phyloP scores from a whole-genome alignment of 768 basidiomycete species.

The Macrolepiota dolichaula region DNA sequence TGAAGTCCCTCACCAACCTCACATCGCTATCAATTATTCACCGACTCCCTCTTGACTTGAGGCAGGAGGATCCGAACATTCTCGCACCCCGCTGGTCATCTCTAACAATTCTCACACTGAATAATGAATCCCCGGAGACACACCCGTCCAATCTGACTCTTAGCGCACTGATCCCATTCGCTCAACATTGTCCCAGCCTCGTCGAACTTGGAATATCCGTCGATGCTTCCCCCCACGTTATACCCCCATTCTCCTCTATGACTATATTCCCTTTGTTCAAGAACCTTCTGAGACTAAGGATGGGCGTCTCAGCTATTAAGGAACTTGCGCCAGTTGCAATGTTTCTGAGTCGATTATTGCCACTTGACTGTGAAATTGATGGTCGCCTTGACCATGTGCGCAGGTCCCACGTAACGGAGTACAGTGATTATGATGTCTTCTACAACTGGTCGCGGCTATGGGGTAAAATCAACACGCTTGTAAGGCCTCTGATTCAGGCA shows the following conservation, averaged over 20 bases:
- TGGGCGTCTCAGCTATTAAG: slow-evolving; percentile 9
- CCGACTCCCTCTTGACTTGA: slow-evolving; percentile 27
- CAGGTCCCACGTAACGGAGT: neutral
- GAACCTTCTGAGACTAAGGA: slow-evolving; percentile 1
- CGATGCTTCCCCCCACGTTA: slow-evolving; percentile 18
- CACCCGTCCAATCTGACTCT: slow-evolving; percentile 24
- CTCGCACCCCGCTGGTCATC: slow-evolving; percentile 40
- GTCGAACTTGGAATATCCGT: slow-evolving; percentile 31
- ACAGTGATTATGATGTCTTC: neutral
- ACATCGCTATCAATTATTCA: slow-evolving; percentile 28
- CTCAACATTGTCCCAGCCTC: slow-evolving; percentile 28
- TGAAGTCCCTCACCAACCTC: slow-evolving; percentile 26
- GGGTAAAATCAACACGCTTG: neutral
- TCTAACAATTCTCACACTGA: slow-evolving; percentile 34
- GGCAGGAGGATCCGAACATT: slow-evolving; percentile 37
- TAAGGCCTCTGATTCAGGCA: neutral
- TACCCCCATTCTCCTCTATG: neutral
- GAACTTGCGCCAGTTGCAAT: neutral
- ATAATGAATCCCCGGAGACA: slow-evolving; percentile 32
- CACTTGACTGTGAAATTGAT: neutral
- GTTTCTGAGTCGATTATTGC: slow-evolving; percentile 7
- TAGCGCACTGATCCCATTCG: slow-evolving; percentile 31
- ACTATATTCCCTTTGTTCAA: slow-evolving; percentile 6
- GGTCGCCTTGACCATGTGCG: neutral
- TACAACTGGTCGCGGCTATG: neutral